Conservation (phyloP, 495 filamentous ascomycete species). For the Niebla homalea region DNA sequence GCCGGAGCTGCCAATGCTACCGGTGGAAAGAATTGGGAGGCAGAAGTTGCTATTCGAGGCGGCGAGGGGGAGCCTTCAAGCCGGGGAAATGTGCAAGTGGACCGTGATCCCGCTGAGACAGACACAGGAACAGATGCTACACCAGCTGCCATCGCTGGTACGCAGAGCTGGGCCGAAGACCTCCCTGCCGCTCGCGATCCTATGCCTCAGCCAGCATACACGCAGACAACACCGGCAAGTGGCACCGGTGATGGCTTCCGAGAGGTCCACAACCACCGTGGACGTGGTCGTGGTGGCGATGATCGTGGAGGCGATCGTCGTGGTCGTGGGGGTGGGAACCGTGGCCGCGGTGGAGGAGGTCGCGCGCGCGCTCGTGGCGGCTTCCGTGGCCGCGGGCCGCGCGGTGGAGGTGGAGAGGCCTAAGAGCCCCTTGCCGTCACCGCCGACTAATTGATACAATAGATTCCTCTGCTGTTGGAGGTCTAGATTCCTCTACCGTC, state of each 20-base stretch:
- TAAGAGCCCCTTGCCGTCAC: conserved; percentile 4
- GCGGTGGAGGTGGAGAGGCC: conserved; percentile 14
- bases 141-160: conserved; percentile 38
- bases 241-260: conserved; percentile 54
- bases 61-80: conserved; percentile 23
- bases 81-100: conserved; percentile 52
- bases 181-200: conserved; percentile 26
- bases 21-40: conserved; percentile 55
- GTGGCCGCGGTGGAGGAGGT: conserved; percentile 40
- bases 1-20: conserved; percentile 53
- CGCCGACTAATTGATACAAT: not conserved
- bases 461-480: not conserved
- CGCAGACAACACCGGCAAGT: conserved; percentile 24
- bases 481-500: not conserved
- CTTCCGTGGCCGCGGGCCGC: conserved; percentile 10
- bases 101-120: conserved; percentile 60
- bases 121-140: conserved; percentile 52
- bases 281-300: conserved; percentile 35
- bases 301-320: conserved; percentile 30
- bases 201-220: conserved; percentile 14
- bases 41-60: conserved; percentile 33
- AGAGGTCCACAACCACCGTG: conserved; percentile 42
- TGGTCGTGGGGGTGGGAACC: conserved; percentile 23
- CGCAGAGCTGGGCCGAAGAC: conserved; percentile 59
- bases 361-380: conserved; percentile 31